phyloP scores from a whole-genome alignment of 257 asterid genomes.

The Lavandula angustifolia region DNA sequence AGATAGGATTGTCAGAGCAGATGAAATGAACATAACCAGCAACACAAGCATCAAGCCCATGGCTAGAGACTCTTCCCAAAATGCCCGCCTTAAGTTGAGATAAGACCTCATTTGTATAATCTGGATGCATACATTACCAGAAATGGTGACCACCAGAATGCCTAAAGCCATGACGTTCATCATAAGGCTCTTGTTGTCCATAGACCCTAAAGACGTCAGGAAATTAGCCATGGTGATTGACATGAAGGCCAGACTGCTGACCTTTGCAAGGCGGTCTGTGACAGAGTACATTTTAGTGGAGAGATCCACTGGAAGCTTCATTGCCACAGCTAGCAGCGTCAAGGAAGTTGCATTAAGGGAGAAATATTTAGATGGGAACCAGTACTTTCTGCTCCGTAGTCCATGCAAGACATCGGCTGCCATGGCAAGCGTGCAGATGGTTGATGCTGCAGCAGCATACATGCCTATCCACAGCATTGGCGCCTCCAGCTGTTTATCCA shows the following conservation, averaged over 20 bases:
- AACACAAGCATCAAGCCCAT: slow-evolving; percentile 28
- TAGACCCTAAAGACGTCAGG: slow-evolving; percentile 41
- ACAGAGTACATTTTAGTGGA: slow-evolving; percentile 36
- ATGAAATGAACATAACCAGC: slow-evolving; percentile 30
- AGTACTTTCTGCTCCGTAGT: slow-evolving; percentile 32
- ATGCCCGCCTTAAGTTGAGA: not conserved
- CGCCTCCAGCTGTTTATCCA: slow-evolving; percentile 33
- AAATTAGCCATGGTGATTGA: slow-evolving; percentile 39
- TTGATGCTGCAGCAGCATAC: slow-evolving; percentile 43
- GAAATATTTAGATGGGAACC: slow-evolving; percentile 42
- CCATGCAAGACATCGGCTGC: slow-evolving; percentile 37
- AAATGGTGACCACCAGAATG: slow-evolving; percentile 40
- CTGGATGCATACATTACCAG: slow-evolving; percentile 36
- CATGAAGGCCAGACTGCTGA: slow-evolving; percentile 42
- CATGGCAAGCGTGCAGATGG: slow-evolving; percentile 42
- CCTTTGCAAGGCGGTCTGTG: slow-evolving; percentile 43
- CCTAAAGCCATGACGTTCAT: slow-evolving; percentile 40
- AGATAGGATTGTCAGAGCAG: slow-evolving; percentile 38
- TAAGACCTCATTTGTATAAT: slow-evolving; percentile 35
- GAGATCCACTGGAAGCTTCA: slow-evolving; percentile 45
- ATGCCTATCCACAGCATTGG: slow-evolving; percentile 53
- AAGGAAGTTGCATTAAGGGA: slow-evolving; percentile 41
- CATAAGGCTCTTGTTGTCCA: slow-evolving; percentile 36
- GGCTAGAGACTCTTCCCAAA: not conserved
- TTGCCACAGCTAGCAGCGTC: slow-evolving; percentile 36